These are phyloP conservation scores for Boletus huronensis DNA, from an alignment of 768 basidiomycete species.

Conservation along the genomic window DNA sequence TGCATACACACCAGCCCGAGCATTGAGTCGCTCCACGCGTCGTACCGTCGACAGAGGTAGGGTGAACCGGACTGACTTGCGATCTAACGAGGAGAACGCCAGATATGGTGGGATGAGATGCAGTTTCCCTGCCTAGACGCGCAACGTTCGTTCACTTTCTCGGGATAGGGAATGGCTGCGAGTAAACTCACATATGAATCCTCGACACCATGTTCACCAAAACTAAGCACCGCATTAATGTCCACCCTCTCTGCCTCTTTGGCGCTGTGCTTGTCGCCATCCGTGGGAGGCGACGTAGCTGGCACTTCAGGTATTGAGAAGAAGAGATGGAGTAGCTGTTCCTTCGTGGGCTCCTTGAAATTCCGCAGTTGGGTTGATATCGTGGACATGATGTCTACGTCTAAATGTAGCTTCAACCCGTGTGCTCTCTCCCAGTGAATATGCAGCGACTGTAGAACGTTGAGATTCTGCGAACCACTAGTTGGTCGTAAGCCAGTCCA, in stretches of 20 bases:
- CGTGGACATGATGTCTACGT: constrained; percentile 53
- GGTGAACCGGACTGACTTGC: constrained; percentile 88
- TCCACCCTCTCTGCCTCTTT: constrained; percentile 69
- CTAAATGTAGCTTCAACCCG: constrained; percentile 1
- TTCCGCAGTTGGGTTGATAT: constrained; percentile 86
- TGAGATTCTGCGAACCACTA: not conserved
- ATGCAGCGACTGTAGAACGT: not conserved
- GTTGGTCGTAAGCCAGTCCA: not conserved
- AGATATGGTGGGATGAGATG: constrained; percentile 87
- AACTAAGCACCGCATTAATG: constrained; percentile 83
- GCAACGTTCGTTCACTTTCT: not conserved
- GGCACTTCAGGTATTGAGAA: constrained; percentile 70
- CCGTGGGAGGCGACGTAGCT: constrained; percentile 13
- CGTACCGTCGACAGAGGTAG: constrained; percentile 90
- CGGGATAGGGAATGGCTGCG: not conserved
- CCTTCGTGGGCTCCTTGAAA: constrained; percentile 91
- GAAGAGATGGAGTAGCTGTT: constrained; percentile 79
- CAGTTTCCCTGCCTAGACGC: constrained; percentile 78
- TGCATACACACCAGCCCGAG: constrained; percentile 94
- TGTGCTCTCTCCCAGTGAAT: not conserved
- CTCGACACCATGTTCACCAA: constrained; percentile 75
- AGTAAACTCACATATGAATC: constrained; percentile 80
- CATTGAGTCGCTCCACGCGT: constrained; percentile 90
- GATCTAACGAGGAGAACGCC: constrained; percentile 85
- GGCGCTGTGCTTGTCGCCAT: constrained; percentile 25